Base-by-base conservation (phyloP, 805 yeast species). In the Myxozyma mucilagina region DNA sequence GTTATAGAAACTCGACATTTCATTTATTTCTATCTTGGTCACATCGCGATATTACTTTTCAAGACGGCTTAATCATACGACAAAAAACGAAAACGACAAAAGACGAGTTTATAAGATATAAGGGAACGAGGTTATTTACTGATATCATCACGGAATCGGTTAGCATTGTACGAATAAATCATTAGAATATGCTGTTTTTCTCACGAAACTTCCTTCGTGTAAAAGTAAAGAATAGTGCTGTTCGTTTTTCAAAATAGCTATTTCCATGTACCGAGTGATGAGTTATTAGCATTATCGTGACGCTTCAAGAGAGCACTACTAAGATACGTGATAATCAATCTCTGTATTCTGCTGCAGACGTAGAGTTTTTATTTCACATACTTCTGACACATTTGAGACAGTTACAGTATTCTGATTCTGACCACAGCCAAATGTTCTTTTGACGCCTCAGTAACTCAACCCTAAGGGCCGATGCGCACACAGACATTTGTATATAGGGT, bases 11-110 rank as follows among this genome's bases (percentile, higher is more conserved):
- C 75, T 61, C 83, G 84, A 47, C 81, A 76, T 68, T 84, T 84
- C 70, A 76, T 81, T 4, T 84, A 84, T 70, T 80, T 83, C 64
- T 82, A 82, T 68, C 72, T 84, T 43, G 84, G 82, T 49, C 79
- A 77, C 56, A 71, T 80, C 60, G 85, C 85, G 45, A 78, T 84
- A 60, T 75, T 84, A 60, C 74, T 82, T 34, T 84, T 82, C 74
- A 84, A 82, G 70, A 83, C 85, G 7, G 57, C 57, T 36, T 53
- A 29, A 32, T 24, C 4, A 29, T 8, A 9, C n/a, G 45, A 16
- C 18, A 36, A 9, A n/a, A 29, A 48, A 18, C 31, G 16, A 29
- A 36, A 13, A 9, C 10, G 31, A 31, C 10, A 29, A 14, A 8
- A 14, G n/a, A 8, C 10, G 45, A 41, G 16, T 41, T 9, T 9